Conservation (phyloP, 1,139 yeast genomes). For the Geotrichum klebahnii region DNA sequence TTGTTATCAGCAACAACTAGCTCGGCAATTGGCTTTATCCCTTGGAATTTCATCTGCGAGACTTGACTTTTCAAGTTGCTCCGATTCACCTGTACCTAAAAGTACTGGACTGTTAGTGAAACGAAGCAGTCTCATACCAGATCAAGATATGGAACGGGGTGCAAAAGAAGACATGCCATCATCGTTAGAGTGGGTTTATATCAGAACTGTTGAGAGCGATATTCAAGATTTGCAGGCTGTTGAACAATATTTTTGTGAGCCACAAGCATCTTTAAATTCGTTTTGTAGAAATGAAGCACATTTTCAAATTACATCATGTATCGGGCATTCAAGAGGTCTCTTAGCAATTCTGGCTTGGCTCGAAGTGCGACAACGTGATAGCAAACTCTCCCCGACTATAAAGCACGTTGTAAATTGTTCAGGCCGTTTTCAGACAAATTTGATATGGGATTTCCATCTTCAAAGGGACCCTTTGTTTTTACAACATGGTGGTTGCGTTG, state of each 20-base stretch:
- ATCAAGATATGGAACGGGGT: no score
- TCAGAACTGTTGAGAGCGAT: conserved; percentile 5
- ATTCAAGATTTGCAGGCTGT: conserved; percentile 12
- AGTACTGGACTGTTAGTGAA: no score
- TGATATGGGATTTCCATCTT: background rate
- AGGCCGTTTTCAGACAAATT: conserved; percentile 10
- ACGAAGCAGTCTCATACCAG: no score
- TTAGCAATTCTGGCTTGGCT: conserved; percentile 15
- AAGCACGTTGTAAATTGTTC: conserved; percentile 15
- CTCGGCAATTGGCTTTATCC: conserved; percentile 2
- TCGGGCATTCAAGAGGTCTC: conserved; percentile 20
- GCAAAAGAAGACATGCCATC: no score
- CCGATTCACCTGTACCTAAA: conserved; percentile 11
- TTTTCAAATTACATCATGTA: no score
- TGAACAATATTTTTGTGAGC: conserved; percentile 3
- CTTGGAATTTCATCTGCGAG: conserved; percentile 11
- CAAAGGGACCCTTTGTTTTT: background rate
- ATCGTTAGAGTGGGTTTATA: background rate
- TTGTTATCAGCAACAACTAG: conserved; percentile 16
- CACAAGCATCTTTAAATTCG: no score
- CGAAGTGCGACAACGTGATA: background rate
- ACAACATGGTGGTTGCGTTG: background rate
- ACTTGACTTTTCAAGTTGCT: conserved; percentile 20
- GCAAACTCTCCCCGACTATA: background rate
- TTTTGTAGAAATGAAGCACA: no score